Base-by-base conservation (phyloP, 306 rosid genomes). In the Ochetophila trinervis region DNA sequence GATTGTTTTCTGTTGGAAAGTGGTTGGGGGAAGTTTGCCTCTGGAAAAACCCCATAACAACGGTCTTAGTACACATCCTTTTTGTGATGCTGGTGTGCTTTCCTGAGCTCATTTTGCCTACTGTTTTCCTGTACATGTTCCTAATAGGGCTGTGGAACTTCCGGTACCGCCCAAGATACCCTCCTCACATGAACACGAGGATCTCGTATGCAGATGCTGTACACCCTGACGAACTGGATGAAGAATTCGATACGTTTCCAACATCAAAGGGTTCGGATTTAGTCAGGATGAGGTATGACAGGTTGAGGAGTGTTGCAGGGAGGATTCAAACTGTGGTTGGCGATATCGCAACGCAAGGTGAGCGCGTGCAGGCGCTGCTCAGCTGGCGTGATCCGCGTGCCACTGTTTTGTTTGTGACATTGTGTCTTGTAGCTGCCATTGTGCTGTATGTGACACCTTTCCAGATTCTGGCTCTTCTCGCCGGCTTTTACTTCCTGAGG, bases 351-450 rank as follows among this genome's bases (percentile, higher is more conserved):
- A 73, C 94, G 1, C 99, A 93, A 74, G 96, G 95, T 49, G 99
- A 93, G 71, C 85, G 99, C 52, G 18, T 87, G 1, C 86, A 86
- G 19, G 93, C 97, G 4, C 87, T 93, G 35, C 63, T 93, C 23
- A 93, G 78, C 77, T 93, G 99, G 99, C 76, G 97, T 60, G 99
- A 93, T 78, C 89, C 97, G 48, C 94, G 97, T 1, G 99, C 99
- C 60, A 93, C 96, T 0, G 18, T 60, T 24, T 78, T 93, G 60
- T 93, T 80, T 61, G 73, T 90, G 76, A 35, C 37, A n/a, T 73
- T 57, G 50, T 93, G 97, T 74, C 73, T 93, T 51, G 62, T 78
- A 21, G 75, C 78, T 55, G 84, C 99, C 3, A 2, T 84, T 9
- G 85, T 81, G 37, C 57, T 93, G 60, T 93, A 93, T 55, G 87